These are phyloP conservation scores for Globisporangium irregulare DNA, from an alignment of 352 stramenopile species.

Conservation along the genomic window DNA sequence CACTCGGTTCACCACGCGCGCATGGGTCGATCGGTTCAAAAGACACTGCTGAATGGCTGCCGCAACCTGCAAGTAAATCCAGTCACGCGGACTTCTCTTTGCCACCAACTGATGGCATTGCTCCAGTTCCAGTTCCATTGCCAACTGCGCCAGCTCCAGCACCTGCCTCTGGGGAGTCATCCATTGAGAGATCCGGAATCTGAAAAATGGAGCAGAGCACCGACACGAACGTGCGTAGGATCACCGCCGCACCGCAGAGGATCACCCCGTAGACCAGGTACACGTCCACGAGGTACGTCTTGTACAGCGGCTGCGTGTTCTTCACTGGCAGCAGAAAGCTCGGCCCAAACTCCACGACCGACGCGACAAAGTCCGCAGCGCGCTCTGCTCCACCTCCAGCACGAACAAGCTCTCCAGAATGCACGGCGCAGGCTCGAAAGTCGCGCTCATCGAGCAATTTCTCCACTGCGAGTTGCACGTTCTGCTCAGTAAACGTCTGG, in stretches of 20 bases:
- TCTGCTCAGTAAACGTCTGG: constrained; percentile 31
- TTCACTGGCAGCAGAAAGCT: constrained; percentile 46
- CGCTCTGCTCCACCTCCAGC: constrained; percentile 49
- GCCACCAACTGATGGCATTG: background rate
- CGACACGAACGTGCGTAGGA: constrained; percentile 75
- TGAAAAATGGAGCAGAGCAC: constrained; percentile 69
- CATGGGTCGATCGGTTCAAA: too few species aligned
- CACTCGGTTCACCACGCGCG: too few species aligned
- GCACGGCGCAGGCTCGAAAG: constrained; percentile 38
- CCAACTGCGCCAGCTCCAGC: background rate
- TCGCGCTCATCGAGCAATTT: constrained; percentile 35
- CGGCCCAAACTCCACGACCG: constrained; percentile 52
- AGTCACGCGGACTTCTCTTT: constrained; percentile 7
- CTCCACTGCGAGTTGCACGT: constrained; percentile 31
- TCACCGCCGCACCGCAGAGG: constrained; percentile 78
- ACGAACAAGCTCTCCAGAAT: constrained; percentile 57
- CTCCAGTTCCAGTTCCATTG: background rate
- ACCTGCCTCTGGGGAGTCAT: background rate
- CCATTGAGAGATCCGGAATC: constrained; percentile 14
- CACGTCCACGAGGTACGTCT: constrained; percentile 83
- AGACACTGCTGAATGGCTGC: background rate
- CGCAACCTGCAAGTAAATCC: background rate
- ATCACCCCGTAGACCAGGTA: constrained; percentile 84
- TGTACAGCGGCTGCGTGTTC: constrained; percentile 73
- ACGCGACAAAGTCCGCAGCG: constrained; percentile 54